A percentile compares a stretch with the other conserved stretches of the same genome.
Evolutionary conservation across 139 green algal species (phyloP).

Genomic region (Micromonas pusilla): DNA sequence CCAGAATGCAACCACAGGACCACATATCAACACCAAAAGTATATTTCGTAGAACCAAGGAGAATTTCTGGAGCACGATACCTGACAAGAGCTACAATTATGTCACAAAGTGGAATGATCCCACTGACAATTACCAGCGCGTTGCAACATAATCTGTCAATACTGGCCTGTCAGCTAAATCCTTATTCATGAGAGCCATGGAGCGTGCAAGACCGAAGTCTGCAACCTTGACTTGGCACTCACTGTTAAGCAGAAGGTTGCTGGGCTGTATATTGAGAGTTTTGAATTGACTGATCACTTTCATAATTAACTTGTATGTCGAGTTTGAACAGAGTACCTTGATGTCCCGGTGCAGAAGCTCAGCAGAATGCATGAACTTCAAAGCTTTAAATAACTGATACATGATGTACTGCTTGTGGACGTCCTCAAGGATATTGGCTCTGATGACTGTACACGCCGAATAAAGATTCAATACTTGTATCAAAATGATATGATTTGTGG

Average conservation of each 20-base stretch:
- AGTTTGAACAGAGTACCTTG: conserved; percentile 38
- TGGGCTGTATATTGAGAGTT: too few species aligned
- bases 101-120: conserved; percentile 7
- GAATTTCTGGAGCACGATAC: conserved; percentile 88
- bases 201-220: conserved; percentile 88
- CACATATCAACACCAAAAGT: conserved; percentile 97
- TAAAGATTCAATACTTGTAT: not conserved
- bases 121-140: conserved; percentile 85
- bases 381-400: conserved; percentile 94
- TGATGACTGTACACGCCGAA: conserved; percentile 79
- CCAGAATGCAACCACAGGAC: conserved; percentile 93
- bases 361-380: conserved; percentile 96
- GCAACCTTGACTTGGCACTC: conserved; percentile 96
- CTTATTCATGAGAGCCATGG: conserved; percentile 53
- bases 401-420: conserved; percentile 98
- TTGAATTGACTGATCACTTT: not conserved
- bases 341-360: conserved; percentile 94
- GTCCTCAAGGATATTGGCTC: conserved; percentile 92
- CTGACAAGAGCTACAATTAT: not conserved
- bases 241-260: conserved; percentile 95
- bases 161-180: conserved; percentile 57
- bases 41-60: conserved; percentile 88
- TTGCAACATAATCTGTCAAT: conserved; percentile 99
- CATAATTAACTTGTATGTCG: not conserved
- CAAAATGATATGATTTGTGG: not conserved